Percentiles rank a stretch among this genome's conserved stretches.
Evolutionary conservation across 768 basidiomycete species (phyloP).

Genomic region (Leccinellum luteum): DNA sequence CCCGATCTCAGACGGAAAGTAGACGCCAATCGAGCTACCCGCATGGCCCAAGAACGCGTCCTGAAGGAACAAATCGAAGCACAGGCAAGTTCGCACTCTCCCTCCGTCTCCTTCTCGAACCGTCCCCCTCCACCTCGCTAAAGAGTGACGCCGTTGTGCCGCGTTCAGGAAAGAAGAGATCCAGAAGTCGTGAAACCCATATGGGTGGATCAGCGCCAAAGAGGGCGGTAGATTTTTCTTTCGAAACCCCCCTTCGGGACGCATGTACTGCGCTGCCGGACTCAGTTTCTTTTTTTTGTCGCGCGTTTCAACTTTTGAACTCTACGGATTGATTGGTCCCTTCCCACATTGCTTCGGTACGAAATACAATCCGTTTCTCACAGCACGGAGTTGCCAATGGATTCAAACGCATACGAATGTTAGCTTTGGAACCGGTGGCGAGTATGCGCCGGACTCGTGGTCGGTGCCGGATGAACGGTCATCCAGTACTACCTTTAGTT

Average conservation of each 20-base stretch:
- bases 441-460: not conserved
- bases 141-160: conserved; percentile 3
- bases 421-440: not conserved
- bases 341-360: conserved; percentile 1
- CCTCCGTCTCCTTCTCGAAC: conserved; percentile 1
- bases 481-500: not conserved
- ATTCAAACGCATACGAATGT: not conserved
- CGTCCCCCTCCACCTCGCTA: not conserved
- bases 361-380: conserved; percentile 1
- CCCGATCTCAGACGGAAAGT: conserved; percentile 65
- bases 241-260: not conserved
- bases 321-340: not conserved
- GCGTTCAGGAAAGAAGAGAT: conserved; percentile 22
- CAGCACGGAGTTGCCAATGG: not conserved
- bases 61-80: conserved; percentile 49
- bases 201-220: conserved; percentile 29
- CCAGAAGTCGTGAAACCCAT: conserved; percentile 33
- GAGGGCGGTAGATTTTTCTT: conserved; percentile 5
- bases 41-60: conserved; percentile 53
- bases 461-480: not conserved
- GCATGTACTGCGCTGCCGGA: not conserved
- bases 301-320: not conserved
- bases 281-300: not conserved
- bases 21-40: conserved; percentile 53
- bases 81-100: conserved; percentile 43